phyloP scores from a whole-genome alignment of 2,329 filamentous ascomycete genomes.

The Cryphonectria japonica region DNA sequence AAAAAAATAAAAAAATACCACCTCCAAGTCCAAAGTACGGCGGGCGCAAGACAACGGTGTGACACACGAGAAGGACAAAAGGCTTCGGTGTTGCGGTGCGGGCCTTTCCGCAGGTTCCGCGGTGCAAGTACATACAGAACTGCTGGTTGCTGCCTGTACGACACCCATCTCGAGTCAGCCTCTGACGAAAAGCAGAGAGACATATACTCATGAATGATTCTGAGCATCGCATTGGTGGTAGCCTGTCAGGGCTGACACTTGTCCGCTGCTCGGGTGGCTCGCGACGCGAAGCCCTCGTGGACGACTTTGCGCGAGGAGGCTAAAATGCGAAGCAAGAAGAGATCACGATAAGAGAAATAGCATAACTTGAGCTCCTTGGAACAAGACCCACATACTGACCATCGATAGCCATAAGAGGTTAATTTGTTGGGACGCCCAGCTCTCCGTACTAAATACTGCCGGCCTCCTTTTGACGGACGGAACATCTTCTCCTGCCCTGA shows the following conservation, averaged over 20 bases:
- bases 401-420: not conserved
- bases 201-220: not conserved
- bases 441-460: not conserved
- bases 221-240: not conserved
- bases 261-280: not conserved
- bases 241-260: not conserved
- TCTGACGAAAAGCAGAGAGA: too few species aligned
- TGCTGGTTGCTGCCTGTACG: not conserved
- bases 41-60: not conserved
- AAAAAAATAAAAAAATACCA: not conserved
- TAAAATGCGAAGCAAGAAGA: not conserved
- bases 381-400: not conserved
- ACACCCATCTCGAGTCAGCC: not conserved
- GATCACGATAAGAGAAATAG: not conserved
- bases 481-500: not conserved
- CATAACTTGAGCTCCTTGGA: not conserved
- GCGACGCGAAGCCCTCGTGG: not conserved
- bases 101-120: conserved; percentile 1
- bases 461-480: not conserved
- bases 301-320: not conserved
- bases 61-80: not conserved
- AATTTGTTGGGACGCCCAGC: not conserved
- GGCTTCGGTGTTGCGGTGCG: not conserved
- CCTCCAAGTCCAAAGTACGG: too few species aligned
- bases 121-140: not conserved